Conservation (phyloP, 164 flowering plant genomes). For the Pachysandra terminalis region DNA sequence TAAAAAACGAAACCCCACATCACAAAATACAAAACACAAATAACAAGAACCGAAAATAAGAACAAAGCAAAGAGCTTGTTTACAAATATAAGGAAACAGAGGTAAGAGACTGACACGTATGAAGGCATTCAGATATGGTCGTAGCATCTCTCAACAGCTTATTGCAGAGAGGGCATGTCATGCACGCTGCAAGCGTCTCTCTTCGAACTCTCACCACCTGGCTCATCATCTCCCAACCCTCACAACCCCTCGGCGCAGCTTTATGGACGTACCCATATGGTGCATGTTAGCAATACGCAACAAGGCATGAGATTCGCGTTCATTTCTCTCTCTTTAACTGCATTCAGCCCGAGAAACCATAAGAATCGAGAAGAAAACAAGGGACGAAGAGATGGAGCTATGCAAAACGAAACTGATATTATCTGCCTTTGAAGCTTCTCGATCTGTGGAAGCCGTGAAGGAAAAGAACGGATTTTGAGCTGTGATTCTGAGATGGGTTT, state of each 20-base stretch:
- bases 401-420: neutral
- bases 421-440: conserved; percentile 4
- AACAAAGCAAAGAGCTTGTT: no score
- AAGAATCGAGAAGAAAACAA: conserved; percentile 8
- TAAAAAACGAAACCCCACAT: neutral
- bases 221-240: conserved; percentile 9
- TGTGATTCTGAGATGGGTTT: conserved; percentile 17
- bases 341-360: conserved; percentile 26
- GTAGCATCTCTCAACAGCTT: conserved; percentile 36
- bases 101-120: conserved; percentile 28
- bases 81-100: neutral
- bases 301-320: conserved; percentile 28
- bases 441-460: conserved; percentile 12
- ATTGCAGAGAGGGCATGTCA: conserved; percentile 41
- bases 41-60: neutral
- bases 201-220: conserved; percentile 21
- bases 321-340: conserved; percentile 21
- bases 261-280: conserved; percentile 9
- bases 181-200: conserved; percentile 31
- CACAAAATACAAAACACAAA: neutral
- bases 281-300: conserved; percentile 18
- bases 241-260: neutral
- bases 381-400: neutral
- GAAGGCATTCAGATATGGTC: conserved; percentile 46
- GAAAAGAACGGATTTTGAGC: conserved; percentile 7